Evolutionary conservation across 2,329 filamentous ascomycete species (phyloP), one percentile per base, ranked within the genome.

Genomic region (Verticillium alfalfae): DNA sequence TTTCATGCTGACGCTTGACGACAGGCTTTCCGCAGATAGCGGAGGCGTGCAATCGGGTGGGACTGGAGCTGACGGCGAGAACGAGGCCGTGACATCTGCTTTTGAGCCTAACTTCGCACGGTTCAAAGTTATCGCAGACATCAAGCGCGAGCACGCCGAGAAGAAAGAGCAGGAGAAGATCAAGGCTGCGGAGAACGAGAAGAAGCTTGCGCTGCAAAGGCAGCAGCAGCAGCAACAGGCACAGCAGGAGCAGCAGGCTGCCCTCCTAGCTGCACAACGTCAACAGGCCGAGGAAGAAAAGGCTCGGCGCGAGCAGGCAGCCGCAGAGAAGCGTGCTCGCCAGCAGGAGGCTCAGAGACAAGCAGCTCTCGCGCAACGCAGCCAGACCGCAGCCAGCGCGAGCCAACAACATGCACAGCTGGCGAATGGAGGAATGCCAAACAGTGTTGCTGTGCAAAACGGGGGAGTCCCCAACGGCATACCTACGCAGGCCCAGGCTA

Each of bases 1-100:
- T 56, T 96, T 92, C 67, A 95, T 99, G 92, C 88, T 98, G 58
- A 88, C 92, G 26, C 87, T 93, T 76, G 95, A 99, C 70, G 94
- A 97, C 68, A 85, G 92, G 6, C 83, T 93, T 63, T 84, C 87
- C 13, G 81, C 89, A 1, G 84, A 80, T 49, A 80, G 81, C 15
- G 81, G 84, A 4, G 80, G 82, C 49, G 83, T 83, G 8, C 83
- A 86, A 63, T 81, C 84, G 62, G 82, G 82, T 2, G 76, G 81
- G 13, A 83, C 84, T 38, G 84, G 87, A 60, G 75, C 85, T n/a
- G 89, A 91, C 63, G 86, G 84, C 22, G 93, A 96, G 70, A 88
- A 87, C 9, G 87, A 91, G 65, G 85, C 87, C 41, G 88, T 86
- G 22, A 83, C 84, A 6, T 83, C 87, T n/a, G 84, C 89, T 3